Evolutionary conservation across 2,329 filamentous ascomycete species (phyloP).

Genomic region (Xylariaceae sp.): DNA sequence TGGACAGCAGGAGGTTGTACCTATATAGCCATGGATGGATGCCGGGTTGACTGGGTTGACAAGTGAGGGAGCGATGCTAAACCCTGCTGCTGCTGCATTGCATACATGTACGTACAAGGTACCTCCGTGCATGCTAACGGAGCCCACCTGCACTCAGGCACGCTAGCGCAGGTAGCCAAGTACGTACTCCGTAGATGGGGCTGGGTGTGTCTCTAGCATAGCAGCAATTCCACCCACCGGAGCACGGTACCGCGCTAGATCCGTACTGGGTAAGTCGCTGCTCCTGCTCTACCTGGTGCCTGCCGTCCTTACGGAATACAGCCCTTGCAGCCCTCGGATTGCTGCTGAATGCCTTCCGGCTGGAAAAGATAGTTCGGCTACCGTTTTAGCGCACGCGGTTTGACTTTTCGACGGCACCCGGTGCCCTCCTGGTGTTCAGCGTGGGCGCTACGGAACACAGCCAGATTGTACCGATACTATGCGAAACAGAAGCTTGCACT

Average conservation of each 20-base stretch:
- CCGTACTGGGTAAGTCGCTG: too few relatives aligned
- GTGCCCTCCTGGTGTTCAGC: neutral
- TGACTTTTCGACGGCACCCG: neutral
- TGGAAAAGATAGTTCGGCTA: neutral
- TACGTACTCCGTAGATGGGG: too few relatives aligned
- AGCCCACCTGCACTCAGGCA: too few relatives aligned
- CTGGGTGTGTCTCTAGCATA: too few relatives aligned
- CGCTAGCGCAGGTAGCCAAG: too few relatives aligned
- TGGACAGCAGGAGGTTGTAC: neutral
- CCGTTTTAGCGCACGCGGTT: neutral
- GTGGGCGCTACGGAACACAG: neutral
- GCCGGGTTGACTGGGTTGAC: too few relatives aligned
- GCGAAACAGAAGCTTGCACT: neutral
- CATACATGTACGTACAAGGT: neutral
- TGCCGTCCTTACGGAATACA: neutral
- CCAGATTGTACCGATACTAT: neutral
- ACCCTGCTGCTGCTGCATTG: neutral
- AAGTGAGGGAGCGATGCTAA: neutral
- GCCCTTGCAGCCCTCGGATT: neutral
- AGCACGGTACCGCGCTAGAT: too few relatives aligned
- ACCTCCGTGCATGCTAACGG: too few relatives aligned
- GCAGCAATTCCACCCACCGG: too few relatives aligned
- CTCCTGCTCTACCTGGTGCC: neutral
- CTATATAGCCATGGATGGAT: constrained; percentile 4
- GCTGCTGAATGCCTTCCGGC: neutral